Conservation (phyloP, 495 filamentous ascomycete genomes). For the Penicillium psychrofluorescens region DNA sequence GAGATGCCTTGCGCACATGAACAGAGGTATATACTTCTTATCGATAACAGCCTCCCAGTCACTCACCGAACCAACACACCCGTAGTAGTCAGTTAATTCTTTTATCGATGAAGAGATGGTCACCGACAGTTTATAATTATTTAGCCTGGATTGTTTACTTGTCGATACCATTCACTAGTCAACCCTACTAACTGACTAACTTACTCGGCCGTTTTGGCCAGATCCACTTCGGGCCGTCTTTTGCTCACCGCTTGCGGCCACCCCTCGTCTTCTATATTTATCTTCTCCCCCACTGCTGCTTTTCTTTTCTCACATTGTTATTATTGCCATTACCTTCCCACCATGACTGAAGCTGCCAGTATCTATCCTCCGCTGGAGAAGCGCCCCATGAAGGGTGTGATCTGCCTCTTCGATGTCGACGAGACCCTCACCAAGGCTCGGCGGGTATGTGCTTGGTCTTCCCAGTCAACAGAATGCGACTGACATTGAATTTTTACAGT, state of each 20-base stretch:
- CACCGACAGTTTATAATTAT: too few species aligned
- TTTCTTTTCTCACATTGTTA: constrained; percentile 5
- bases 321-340: constrained; percentile 2
- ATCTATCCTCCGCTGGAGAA: constrained; percentile 68
- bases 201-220: not conserved
- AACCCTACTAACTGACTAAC: too few species aligned
- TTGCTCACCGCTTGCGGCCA: constrained; percentile 29
- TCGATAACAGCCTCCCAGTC: not conserved
- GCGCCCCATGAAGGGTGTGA: constrained; percentile 81
- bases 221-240: not conserved
- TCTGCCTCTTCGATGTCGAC: constrained; percentile 92
- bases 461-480: constrained; percentile 3
- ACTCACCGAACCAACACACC: not conserved
- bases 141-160: too few species aligned
- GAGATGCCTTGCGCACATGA: not conserved
- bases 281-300: not conserved
- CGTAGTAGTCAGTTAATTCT: too few species aligned
- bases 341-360: constrained; percentile 41
- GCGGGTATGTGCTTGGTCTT: constrained; percentile 40
- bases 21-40: not conserved
- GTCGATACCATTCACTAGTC: too few species aligned
- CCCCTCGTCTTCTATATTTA: constrained; percentile 12
- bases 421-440: constrained; percentile 76
- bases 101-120: too few species aligned
- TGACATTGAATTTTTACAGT: constrained; percentile 25